Evolutionary conservation across 495 filamentous ascomycete genomes (phyloP).

Genomic region (Lasiosphaeriaceae sp.): DNA sequence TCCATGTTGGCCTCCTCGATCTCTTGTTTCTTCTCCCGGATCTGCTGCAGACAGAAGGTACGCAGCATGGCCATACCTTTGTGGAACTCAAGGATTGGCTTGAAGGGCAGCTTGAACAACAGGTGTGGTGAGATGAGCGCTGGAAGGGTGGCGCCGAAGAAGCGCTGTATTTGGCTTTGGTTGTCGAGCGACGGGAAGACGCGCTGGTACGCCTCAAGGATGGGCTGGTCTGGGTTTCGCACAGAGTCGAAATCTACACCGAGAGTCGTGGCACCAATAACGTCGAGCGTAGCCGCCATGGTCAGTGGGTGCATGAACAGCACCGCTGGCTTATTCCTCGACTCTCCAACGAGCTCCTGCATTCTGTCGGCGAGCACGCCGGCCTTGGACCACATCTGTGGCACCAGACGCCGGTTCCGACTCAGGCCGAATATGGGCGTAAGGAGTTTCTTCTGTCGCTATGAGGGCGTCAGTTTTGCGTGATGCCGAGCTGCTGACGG

Average conservation of each 20-base stretch:
- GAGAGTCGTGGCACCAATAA: not conserved
- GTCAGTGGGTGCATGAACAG: not conserved
- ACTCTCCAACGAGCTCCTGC: not conserved
- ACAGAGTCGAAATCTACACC: not conserved
- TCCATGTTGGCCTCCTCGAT: constrained; percentile 4
- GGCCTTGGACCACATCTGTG: constrained; percentile 1
- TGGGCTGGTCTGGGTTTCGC: constrained; percentile 1
- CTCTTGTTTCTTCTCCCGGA: not conserved
- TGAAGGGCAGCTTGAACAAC: not conserved
- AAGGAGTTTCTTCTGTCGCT: constrained; percentile 3
- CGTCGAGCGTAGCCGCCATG: not conserved
- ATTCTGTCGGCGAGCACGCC: not conserved
- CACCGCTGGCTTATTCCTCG: not conserved
- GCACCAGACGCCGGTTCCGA: not conserved
- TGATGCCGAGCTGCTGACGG: no score
- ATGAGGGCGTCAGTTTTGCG: not conserved
- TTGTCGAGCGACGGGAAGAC: not conserved
- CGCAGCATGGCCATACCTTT: not conserved
- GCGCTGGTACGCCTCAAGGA: not conserved
- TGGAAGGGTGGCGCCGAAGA: constrained; percentile 1
- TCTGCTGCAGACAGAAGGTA: not conserved
- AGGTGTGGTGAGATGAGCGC: not conserved
- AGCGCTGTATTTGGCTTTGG: not conserved
- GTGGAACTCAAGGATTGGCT: constrained; percentile 2
- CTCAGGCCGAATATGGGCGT: constrained; percentile 1